Conservation (phyloP, 2,329 filamentous ascomycete genomes). For the Hirsutella thompsonii region DNA sequence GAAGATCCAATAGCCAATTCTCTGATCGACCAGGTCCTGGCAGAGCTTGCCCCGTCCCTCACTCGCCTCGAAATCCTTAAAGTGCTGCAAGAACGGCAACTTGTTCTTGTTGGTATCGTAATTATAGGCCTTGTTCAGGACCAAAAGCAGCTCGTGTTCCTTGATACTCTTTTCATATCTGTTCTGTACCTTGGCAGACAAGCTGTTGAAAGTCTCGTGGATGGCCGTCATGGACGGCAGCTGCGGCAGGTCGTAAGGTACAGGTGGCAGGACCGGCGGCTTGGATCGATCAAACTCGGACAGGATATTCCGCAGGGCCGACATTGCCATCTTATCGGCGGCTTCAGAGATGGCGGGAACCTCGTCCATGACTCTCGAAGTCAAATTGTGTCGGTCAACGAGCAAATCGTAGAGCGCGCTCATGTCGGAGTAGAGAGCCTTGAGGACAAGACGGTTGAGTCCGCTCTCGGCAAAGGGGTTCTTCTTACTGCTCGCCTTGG, state of each 20-base stretch:
- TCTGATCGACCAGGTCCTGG: conserved; percentile 56
- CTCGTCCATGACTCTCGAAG: conserved; percentile 65
- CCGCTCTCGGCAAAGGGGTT: conserved; percentile 78
- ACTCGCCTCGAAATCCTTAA: conserved; percentile 57
- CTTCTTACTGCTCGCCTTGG: conserved; percentile 84
- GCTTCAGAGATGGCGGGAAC: conserved; percentile 41
- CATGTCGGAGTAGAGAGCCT: conserved; percentile 74
- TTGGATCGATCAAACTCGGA: conserved; percentile 82
- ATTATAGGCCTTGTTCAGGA: conserved; percentile 75
- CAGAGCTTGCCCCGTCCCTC: conserved; percentile 51
- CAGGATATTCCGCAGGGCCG: conserved; percentile 66
- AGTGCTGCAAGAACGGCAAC: conserved; percentile 54
- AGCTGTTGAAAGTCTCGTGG: conserved; percentile 47
- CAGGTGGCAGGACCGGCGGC: conserved; percentile 78
- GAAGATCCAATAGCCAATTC: conserved; percentile 71
- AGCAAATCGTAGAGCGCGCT: conserved; percentile 79
- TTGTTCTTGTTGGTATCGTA: conserved; percentile 48
- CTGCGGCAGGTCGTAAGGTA: conserved; percentile 79
- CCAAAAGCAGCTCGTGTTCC: conserved; percentile 61
- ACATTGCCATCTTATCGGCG: conserved; percentile 46
- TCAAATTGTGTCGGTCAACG: conserved; percentile 67
- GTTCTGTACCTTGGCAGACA: conserved; percentile 60
- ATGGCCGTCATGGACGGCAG: conserved; percentile 58
- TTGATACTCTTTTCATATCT: conserved; percentile 64
- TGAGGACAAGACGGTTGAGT: conserved; percentile 71